Evolutionary conservation across 495 filamentous ascomycete species (phyloP), one percentile per base, ranked within the genome.

Genomic region (Evansstolkia leycettana): DNA sequence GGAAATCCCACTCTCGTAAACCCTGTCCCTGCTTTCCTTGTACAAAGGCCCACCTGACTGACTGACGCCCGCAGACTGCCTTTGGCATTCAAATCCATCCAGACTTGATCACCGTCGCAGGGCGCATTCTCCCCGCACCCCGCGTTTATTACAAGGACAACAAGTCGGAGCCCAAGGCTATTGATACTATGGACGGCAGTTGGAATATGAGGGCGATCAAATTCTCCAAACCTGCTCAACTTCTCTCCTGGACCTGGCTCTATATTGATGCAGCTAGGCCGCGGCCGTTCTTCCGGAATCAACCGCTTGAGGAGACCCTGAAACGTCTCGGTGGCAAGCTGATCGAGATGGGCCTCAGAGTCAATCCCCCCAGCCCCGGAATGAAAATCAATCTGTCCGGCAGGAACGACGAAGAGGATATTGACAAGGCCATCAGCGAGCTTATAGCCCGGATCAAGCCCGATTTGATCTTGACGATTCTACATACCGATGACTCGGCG

Each of bases 101-200:
- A 6, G 48, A 65, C 0, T 58, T 90, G 7, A 54, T 88, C 24
- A 79, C 78, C 0, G 78, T 88, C 1, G 49, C 51, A 0, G 84
- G 69, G 6, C 74, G 82, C 8, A 62, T 82, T 14, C 66, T 90
- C 0, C 2, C 26, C 0, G 40, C 72, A 0, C 83, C 83, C 0
- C 36, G 20, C 0, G 42, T 88, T 18, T 86, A 84, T 45, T 48
- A 48, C 11, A 51, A 60, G 17, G 36, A 26, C 15, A 51, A 46
- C 18, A 25, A 4, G 13, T 46, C 17, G 32, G 28, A 36, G 31
- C 68, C 7, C 25, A 32, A 42, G 37, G 43, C 27, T 11, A 43
- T 62, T 17, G 16, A 30, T 6, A 35, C 53, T 7, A 36, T 18
- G 15, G 15, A 4, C 9, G 76, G 71, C 2, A 58, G 54, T 13